Evolutionary conservation across 2,329 filamentous ascomycete species (phyloP).

Genomic region (Arthrinium puccinioides): DNA sequence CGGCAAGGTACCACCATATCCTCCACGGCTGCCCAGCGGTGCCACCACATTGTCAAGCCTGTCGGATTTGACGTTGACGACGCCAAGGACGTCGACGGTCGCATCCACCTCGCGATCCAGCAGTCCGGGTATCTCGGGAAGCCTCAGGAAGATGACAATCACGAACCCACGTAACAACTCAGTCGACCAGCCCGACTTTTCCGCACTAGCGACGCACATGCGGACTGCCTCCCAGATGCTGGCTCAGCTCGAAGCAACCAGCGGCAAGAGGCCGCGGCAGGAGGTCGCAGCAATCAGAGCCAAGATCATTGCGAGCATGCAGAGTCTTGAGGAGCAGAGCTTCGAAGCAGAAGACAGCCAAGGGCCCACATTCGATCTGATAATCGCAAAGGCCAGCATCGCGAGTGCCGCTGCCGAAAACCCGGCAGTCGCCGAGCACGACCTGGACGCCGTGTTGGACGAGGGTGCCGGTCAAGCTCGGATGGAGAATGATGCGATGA

Average conservation of each 20-base stretch:
- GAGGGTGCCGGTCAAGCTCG: conserved; percentile 68
- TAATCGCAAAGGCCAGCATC: conserved; percentile 66
- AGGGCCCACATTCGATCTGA: conserved; percentile 71
- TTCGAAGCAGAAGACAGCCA: conserved; percentile 69
- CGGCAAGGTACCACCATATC: conserved; percentile 12
- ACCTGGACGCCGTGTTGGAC: conserved; percentile 47
- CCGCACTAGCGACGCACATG: conserved; percentile 80
- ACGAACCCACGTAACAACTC: conserved; percentile 46
- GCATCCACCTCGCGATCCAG: conserved; percentile 59
- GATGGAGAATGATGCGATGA: conserved; percentile 88
- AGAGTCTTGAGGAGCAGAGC: conserved; percentile 77
- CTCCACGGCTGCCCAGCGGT: conserved; percentile 17
- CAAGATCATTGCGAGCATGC: conserved; percentile 87
- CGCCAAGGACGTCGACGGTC: conserved; percentile 65
- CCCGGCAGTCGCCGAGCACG: conserved; percentile 19
- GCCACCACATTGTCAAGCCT: conserved; percentile 35
- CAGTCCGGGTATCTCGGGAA: conserved; percentile 61
- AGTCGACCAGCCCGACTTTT: conserved; percentile 70
- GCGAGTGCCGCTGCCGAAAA: conserved; percentile 23
- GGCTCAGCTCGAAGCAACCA: conserved; percentile 72
- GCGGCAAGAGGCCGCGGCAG: conserved; percentile 69
- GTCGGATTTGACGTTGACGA: conserved; percentile 52
- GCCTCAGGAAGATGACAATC: conserved; percentile 53
- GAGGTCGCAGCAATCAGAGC: conserved; percentile 79
- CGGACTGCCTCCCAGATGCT: conserved; percentile 82